A percentile compares a stretch with the other conserved stretches of the same genome.
Conservation (phyloP, 129 eudicot genomes). For the Artemisia annua region DNA sequence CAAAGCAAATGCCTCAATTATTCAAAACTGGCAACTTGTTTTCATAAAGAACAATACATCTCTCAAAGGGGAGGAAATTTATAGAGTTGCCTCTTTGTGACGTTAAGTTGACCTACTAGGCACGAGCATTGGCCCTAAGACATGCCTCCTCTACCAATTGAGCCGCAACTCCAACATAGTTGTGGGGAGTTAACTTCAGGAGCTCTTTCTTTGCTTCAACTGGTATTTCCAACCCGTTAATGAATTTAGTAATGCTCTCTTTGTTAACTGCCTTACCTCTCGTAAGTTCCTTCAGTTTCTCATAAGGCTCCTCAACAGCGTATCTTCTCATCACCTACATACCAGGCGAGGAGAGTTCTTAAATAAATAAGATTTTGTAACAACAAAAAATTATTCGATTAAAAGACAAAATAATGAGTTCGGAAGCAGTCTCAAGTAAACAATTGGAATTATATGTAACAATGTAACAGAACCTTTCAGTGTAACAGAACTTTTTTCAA, state of each 20-base stretch:
- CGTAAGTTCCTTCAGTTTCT: slow-evolving; percentile 92
- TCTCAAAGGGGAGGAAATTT: background rate
- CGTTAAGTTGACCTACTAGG: background rate
- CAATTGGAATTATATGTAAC: no score
- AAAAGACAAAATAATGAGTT: background rate
- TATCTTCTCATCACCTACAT: slow-evolving; percentile 91
- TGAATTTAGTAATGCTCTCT: slow-evolving; percentile 71
- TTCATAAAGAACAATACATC: slow-evolving; percentile 13
- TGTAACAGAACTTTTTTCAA: no score
- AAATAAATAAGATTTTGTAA: background rate
- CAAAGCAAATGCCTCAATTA: background rate
- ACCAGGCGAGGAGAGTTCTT: background rate
- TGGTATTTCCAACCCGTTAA: slow-evolving; percentile 67
- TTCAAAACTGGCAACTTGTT: slow-evolving; percentile 9
- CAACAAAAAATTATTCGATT: background rate
- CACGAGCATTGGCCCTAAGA: slow-evolving; percentile 24
- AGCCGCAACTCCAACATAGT: slow-evolving; percentile 81
- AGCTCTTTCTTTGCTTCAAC: slow-evolving; percentile 63
- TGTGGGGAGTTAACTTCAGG: slow-evolving; percentile 64
- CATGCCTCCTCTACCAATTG: slow-evolving; percentile 50
- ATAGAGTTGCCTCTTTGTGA: background rate
- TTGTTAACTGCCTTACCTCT: slow-evolving; percentile 77
- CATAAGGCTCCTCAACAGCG: slow-evolving; percentile 96
- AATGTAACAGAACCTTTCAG: no score
- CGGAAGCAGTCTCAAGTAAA: background rate